Percentiles rank a stretch among this genome's conserved stretches.
Conservation (phyloP, 148 eudicot species). For the Heliamphora exappendiculata region DNA sequence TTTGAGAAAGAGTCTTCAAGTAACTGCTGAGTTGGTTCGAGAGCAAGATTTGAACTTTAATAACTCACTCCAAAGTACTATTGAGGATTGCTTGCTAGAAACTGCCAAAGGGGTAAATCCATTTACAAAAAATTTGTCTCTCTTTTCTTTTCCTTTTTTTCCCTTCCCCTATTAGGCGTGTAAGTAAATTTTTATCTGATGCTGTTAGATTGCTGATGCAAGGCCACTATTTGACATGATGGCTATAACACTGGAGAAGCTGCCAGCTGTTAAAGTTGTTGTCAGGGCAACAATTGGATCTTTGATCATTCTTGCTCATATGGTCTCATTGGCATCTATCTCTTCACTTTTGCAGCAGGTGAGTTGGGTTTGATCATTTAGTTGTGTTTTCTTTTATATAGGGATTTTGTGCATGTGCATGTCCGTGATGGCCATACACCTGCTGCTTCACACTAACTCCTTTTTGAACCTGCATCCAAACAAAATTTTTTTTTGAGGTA, state of each 20-base stretch:
- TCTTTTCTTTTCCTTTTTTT: neutral
- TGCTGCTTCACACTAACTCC: neutral
- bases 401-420: slow-evolving; percentile 23
- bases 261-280: slow-evolving; percentile 55
- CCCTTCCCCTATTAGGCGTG: neutral
- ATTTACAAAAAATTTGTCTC: neutral
- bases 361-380: slow-evolving; percentile 7
- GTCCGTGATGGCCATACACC: neutral
- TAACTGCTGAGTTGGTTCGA: slow-evolving; percentile 50
- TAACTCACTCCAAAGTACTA: slow-evolving; percentile 65
- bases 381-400: neutral
- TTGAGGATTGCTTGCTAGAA: slow-evolving; percentile 79
- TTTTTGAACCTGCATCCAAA: neutral
- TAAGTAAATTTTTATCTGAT: neutral
- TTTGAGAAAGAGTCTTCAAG: slow-evolving; percentile 84
- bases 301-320: slow-evolving; percentile 69
- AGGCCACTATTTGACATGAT: slow-evolving; percentile 69
- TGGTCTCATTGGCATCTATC: slow-evolving; percentile 47
- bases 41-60: slow-evolving; percentile 60
- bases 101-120: slow-evolving; percentile 75
- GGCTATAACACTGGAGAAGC: slow-evolving; percentile 68
- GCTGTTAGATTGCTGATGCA: slow-evolving; percentile 55
- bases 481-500: neutral
- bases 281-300: slow-evolving; percentile 74
- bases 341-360: slow-evolving; percentile 72